Evolutionary conservation across 179 eudicot genomes (phyloP).

Genomic region (Silene coronaria): DNA sequence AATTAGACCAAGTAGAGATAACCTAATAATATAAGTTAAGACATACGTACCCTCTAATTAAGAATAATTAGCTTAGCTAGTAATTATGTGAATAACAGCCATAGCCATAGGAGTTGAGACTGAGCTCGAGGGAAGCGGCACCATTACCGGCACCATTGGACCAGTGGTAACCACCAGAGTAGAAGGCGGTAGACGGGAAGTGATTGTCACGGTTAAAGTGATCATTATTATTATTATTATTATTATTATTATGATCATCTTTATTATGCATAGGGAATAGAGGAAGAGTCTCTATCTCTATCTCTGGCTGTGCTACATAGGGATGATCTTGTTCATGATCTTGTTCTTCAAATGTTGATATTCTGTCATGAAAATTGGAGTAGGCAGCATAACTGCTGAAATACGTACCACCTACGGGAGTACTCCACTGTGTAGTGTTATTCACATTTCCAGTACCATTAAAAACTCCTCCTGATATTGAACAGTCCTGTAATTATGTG

Average conservation of each 20-base stretch:
- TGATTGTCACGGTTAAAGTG: slow-evolving; percentile 8
- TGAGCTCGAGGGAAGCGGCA: slow-evolving; percentile 81
- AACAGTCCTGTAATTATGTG: slow-evolving; percentile 46
- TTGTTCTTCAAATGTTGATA: slow-evolving; percentile 26
- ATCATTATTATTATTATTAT: too few species aligned
- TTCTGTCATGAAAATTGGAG: slow-evolving; percentile 44
- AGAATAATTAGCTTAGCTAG: slow-evolving; percentile 11
- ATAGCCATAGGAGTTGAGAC: slow-evolving; percentile 68
- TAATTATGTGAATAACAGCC: slow-evolving; percentile 34
- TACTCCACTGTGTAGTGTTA: slow-evolving; percentile 21
- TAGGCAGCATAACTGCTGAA: slow-evolving; percentile 29
- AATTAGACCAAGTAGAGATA: not conserved
- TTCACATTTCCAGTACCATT: slow-evolving; percentile 31
- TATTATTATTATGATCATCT: slow-evolving; percentile 9
- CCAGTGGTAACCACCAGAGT: slow-evolving; percentile 35
- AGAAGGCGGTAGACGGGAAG: slow-evolving; percentile 14
- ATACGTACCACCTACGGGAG: slow-evolving; percentile 9
- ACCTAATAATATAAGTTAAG: not conserved
- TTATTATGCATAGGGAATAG: slow-evolving; percentile 78
- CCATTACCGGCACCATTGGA: slow-evolving; percentile 23
- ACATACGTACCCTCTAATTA: not conserved
- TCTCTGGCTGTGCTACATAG: slow-evolving; percentile 1
- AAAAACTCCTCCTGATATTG: slow-evolving; percentile 45
- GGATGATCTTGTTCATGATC: slow-evolving; percentile 37
- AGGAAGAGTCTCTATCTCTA: slow-evolving; percentile 70